Base-by-base conservation (phyloP, 495 filamentous ascomycete genomes). In the Neurospora sp. region DNA sequence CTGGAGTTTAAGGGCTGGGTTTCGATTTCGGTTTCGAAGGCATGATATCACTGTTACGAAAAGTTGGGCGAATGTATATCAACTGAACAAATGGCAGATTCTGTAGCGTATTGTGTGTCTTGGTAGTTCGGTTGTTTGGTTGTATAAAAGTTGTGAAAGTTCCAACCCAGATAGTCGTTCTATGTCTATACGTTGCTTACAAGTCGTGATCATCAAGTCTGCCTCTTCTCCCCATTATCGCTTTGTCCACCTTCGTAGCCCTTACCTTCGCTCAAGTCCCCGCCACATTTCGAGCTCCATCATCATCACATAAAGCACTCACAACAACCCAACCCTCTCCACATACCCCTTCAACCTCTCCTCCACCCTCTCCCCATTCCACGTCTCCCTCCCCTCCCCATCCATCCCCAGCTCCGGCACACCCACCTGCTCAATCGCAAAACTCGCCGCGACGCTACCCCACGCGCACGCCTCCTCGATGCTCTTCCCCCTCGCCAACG, bases 381-480 rank as follows among this genome's bases (percentile, higher is more conserved):
- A 97, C 72, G 86, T 88, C 81, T 97, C 94, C 69, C 77, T 81
- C 18, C 87, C 89, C 44, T 88, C 79, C 8, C 78, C 81, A 73
- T 86, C 82, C 39, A 77, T 79, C 27, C 82, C 84, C 6, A 95
- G 78, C 27, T 80, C 81, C 31, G 96, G 96, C 75, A 94, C 88
- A 0, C 96, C 95, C 73, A 96, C 89, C 78, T 98, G 95, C 82
- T 99, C 94, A 75, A 99, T 96, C 11, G 93, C 93, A 80, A 98
- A 96, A 72, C 95, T 93, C 0, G 96, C 94, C 4, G 93, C 92
- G 14, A 98, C 89, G n/a, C 88, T 91, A 5, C 91, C 96, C 87
- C 89, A 92, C 0, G 89, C 86, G 12, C 92, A 90, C 6, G 94
- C 94, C 76, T 91, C 86, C 41, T 90, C 87, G 20, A 95, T 80